Base-by-base conservation (phyloP, 1,284 basidiomycete genomes). In the Albatrellus sp. region DNA sequence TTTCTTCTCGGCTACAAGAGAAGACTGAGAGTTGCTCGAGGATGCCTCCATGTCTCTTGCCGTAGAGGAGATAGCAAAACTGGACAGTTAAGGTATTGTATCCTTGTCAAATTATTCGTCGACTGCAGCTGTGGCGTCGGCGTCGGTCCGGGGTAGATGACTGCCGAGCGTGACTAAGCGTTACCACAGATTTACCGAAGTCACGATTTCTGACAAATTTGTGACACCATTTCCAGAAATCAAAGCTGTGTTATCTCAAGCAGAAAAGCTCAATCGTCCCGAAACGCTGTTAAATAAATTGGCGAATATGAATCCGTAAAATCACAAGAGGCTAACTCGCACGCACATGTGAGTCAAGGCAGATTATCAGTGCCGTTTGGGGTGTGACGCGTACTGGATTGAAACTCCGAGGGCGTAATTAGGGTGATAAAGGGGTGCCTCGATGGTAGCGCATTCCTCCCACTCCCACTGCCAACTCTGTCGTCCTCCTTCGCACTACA, bases 1-100 rank as follows among this genome's bases (percentile, higher is more conserved):
- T 58, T 68, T 72, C 46, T 56, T 56, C 10, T 51, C 34, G 12
- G 3, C 37, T 6, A 28, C 39, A 30, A 28, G 16, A 30, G 48
- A 24, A 12, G 37, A 40, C 19, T 39, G 38, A n/a, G 48, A 41
- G 24, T 48, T 34, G 43, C 49, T 34, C 14, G 48, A 43, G 19
- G 29, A 20, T 24, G 37, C 29, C 10, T 44, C 47, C 46, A 48
- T 48, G 3, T 13, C 38, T n/a, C n/a, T n/a, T n/a, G n/a, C n/a
- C n/a, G n/a, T n/a, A n/a, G 38, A 12, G 3, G 17, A 28, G 36
- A n/a, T 13, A 32, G 42, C 30, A 45, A 35, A 6, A 42, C 33
- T 24, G 24, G 24, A 24, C 7, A 24, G 3, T 24, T n/a, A n/a
- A n/a, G 24, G 4, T 24, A 24, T 7, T 24, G 24, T 24, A 40